Base-by-base conservation (phyloP, 179 eudicot genomes). In the Corrigiola litoralis region DNA sequence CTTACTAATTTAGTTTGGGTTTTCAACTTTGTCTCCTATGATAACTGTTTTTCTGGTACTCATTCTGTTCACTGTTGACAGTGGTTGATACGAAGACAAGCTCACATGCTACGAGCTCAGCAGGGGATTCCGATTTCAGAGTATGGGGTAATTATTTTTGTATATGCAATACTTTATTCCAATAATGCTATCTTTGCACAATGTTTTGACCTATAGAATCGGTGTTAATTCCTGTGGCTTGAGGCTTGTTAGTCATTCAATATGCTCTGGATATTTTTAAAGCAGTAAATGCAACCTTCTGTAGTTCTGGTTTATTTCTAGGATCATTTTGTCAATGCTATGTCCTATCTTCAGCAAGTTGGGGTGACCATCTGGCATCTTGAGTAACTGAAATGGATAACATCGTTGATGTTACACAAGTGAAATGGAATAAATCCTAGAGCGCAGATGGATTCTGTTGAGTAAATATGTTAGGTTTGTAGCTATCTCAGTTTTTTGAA, bases 101-200 rank as follows among this genome's bases (percentile, higher is more conserved):
- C 96, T 28, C 95, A 86, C 79, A 61, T 79, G 72, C 57, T 86
- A 60, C 89, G 96, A 49, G 96, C 95, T 66, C 97, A 88, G 61
- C 99, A 88, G 62, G 97, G 99, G 48, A 85, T 94, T 67, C 99
- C 99, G 36, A 34, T 90, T 62, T 94, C 99, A 52, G 95, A 88
- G 74, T 85, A 69, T 63, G 91, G 95, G 88, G 99, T 94, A 84
- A 65, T 75, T 17, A 63, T 52, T 70, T 31, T 63, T 44, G 11
- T 36, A 51, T 59, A 7, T 62, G 27, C 24, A 36, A 10, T 64
- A 12, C 27, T 9, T 1, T 53, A 33, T 33, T 18, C 14, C 1
- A 33, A 48, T 16, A 16, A 62, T n/a, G 38, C 12, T 52, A 33
- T 31, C 16, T 14, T n/a, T 61, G 16, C 13, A 17, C 32, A 31